Evolutionary conservation across 495 filamentous ascomycete genomes (phyloP), one percentile per base, ranked within the genome.

Genomic region (Jackrogersella multiformis): DNA sequence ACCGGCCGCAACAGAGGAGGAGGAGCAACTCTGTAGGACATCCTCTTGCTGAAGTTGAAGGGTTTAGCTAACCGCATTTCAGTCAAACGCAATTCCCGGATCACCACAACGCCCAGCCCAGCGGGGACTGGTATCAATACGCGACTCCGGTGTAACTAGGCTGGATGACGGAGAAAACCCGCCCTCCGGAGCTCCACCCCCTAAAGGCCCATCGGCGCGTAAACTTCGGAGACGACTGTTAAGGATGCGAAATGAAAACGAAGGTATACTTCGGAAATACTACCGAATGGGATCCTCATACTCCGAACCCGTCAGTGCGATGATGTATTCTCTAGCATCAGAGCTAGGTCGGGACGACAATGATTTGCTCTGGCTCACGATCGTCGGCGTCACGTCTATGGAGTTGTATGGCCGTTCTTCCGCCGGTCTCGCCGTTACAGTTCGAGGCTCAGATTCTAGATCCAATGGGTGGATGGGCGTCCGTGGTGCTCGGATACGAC

Each of bases 311-410:
- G 92, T 98, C 59, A 96, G 93, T 0, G 93, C 92, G 0, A 86
- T 99, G 72, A 80, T 99, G 61, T 99, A 98, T 78, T 96, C 92
- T 2, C 83, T 99, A 4, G 95, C 94, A 15, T 97, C 93, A 1
- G 95, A 97, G 68, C 86, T 98, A 9, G 96, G 94, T 59, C 89
- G 93, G 38, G 95, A 99, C 81, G 94, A 98, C 72, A 98, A 98
- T 70, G 93, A 99, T 69, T 80, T 97, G 26, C 87, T 99, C 26
- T 99, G 95, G 95, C 84, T 96, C 45, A 85, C 93, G 8, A 97
- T 98, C 66, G 90, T 98, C 20, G 95, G 95, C 9, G 91, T 96
- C 35, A 91, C 90, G 20, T 95, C 93, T 32, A 87, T 95, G 74
- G 94, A 97, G 73, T 86, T 97, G 0, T 97, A 94, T 61, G 94